These are phyloP conservation scores for Candida golubevii DNA, from an alignment of 805 yeast species.

Conservation along the genomic window DNA sequence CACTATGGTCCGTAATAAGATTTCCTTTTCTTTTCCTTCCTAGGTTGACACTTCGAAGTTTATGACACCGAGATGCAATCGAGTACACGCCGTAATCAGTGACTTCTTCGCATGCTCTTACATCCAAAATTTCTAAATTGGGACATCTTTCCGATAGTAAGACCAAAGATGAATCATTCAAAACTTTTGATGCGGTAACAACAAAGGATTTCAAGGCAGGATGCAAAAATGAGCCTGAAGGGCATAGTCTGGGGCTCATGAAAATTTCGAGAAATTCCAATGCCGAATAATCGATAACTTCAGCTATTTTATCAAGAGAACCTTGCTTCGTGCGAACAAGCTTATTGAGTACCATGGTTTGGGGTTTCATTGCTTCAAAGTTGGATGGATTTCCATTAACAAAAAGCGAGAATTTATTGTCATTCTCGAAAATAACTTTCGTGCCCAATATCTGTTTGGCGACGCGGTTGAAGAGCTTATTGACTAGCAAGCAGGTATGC, in stretches of 20 bases:
- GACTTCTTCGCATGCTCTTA: constrained; percentile 78
- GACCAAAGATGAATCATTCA: constrained; percentile 57
- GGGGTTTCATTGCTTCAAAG: constrained; percentile 19
- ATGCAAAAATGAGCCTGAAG: constrained; percentile 36
- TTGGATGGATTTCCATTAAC: constrained; percentile 3
- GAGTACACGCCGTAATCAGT: constrained; percentile 71
- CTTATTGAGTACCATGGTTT: constrained; percentile 64
- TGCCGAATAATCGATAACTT: constrained; percentile 39
- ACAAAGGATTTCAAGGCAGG: constrained; percentile 39
- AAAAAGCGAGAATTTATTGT: constrained; percentile 41
- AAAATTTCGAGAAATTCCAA: constrained; percentile 73
- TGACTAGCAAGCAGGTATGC: constrained; percentile 64
- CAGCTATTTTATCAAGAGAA: constrained; percentile 47
- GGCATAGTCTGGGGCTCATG: constrained; percentile 71
- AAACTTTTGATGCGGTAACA: constrained; percentile 65
- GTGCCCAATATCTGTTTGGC: constrained; percentile 53
- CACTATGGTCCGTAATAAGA: constrained; percentile 64
- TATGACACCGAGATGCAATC: constrained; percentile 57
- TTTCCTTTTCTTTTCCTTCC: constrained; percentile 74
- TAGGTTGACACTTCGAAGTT: constrained; percentile 59
- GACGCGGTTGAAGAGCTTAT: constrained; percentile 57
- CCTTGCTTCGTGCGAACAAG: constrained; percentile 50
- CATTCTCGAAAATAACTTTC: constrained; percentile 51
- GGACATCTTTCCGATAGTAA: constrained; percentile 53
- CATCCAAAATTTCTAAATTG: constrained; percentile 59